Conservation (phyloP, 345 rosid genomes). For the Bretschneidera sinensis region DNA sequence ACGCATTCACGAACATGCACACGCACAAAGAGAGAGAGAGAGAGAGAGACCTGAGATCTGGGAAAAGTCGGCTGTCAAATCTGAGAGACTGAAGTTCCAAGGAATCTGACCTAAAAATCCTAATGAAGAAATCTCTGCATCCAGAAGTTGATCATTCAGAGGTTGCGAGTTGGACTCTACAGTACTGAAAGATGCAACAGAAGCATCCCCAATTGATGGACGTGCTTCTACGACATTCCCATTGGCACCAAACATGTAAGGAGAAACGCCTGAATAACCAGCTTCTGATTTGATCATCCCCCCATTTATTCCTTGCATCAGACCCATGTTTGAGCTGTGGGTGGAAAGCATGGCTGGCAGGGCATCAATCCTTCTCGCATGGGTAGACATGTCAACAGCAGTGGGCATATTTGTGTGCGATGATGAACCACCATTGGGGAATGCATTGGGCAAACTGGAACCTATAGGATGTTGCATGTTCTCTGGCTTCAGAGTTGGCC, state of each 20-base stretch:
- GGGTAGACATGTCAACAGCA: constrained; percentile 66
- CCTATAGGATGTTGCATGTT: constrained; percentile 50
- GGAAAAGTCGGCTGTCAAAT: constrained; percentile 79
- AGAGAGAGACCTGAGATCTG: constrained; percentile 78
- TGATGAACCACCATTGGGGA: constrained; percentile 63
- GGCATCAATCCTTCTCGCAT: constrained; percentile 56
- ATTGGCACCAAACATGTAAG: constrained; percentile 69
- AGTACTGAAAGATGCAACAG: constrained; percentile 67
- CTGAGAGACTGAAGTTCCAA: constrained; percentile 87
- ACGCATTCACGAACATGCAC: not conserved
- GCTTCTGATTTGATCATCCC: constrained; percentile 76
- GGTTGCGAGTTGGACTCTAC: constrained; percentile 74
- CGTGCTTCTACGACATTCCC: constrained; percentile 62
- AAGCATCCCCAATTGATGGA: constrained; percentile 57
- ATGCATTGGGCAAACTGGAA: constrained; percentile 50
- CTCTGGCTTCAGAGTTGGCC: constrained; percentile 50
- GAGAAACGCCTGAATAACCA: constrained; percentile 58
- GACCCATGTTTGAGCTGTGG: constrained; percentile 60
- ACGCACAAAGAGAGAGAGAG: constrained; percentile 1
- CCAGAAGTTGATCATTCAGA: constrained; percentile 60
- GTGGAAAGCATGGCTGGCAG: constrained; percentile 54
- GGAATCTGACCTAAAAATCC: constrained; percentile 82
- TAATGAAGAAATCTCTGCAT: constrained; percentile 63
- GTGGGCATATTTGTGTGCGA: constrained; percentile 53
- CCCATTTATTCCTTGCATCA: constrained; percentile 81